Conservation (phyloP, 2,329 filamentous ascomycete genomes). For the Juglanconis juglandina region DNA sequence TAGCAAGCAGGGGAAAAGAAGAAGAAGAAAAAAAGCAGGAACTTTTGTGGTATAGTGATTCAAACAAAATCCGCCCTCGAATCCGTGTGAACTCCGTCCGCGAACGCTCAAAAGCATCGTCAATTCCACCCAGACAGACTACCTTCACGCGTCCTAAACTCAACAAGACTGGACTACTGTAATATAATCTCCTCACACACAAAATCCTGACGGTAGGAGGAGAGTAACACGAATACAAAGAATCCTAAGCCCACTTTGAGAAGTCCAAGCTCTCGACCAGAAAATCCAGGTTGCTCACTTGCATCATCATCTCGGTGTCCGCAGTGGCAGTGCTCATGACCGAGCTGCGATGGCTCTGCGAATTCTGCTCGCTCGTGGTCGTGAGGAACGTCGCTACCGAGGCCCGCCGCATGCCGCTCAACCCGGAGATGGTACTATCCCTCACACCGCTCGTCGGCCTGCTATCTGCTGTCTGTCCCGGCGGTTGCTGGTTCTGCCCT, state of each 20-base stretch:
- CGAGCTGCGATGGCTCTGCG: conserved; percentile 52
- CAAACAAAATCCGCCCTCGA: conserved; percentile 16
- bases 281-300: conserved; percentile 31
- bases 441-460: conserved; percentile 45
- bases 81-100: conserved; percentile 19
- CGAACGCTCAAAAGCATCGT: conserved; percentile 7
- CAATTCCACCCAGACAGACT: background rate
- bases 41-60: conserved; percentile 37
- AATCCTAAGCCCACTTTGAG: conserved; percentile 44
- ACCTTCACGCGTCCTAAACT: background rate
- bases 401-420: conserved; percentile 47
- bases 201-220: too few relatives aligned
- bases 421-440: conserved; percentile 57
- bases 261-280: conserved; percentile 48
- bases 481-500: conserved; percentile 17
- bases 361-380: conserved; percentile 52
- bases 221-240: background rate
- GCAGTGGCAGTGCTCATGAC: conserved; percentile 52
- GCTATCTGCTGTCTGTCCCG: conserved; percentile 29
- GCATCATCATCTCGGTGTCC: conserved; percentile 48
- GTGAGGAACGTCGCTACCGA: conserved; percentile 65
- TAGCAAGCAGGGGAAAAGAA: conserved; percentile 4
- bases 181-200: too few relatives aligned
- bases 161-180: background rate
- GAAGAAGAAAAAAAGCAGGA: conserved; percentile 23